Percentiles rank a stretch among this genome's conserved stretches.
phyloP scores from a whole-genome alignment of 352 stramenopile genomes.

The Halophytophthora batemanensis region DNA sequence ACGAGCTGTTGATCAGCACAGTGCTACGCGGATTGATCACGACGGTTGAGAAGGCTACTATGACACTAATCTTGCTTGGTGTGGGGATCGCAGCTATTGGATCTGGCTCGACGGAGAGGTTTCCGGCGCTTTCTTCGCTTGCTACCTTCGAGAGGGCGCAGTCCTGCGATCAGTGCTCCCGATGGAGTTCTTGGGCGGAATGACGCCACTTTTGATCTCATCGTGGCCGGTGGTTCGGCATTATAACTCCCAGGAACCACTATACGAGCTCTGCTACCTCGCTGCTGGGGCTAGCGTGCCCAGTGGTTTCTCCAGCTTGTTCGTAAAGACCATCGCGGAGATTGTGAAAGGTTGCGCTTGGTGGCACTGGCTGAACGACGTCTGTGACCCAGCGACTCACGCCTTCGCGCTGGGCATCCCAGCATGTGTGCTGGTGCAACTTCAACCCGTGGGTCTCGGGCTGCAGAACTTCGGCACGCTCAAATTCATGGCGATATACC shows the following conservation, averaged over 20 bases:
- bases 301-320: slow-evolving; percentile 37
- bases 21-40: slow-evolving; percentile 32
- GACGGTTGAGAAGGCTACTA: slow-evolving; percentile 29
- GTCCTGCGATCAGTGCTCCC: slow-evolving; percentile 24
- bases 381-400: slow-evolving; percentile 18
- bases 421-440: slow-evolving; percentile 27
- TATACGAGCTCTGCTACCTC: slow-evolving; percentile 25
- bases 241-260: slow-evolving; percentile 6
- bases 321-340: slow-evolving; percentile 36
- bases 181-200: slow-evolving; percentile 18
- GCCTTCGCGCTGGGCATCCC: slow-evolving; percentile 24
- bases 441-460: slow-evolving; percentile 33
- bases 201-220: slow-evolving; percentile 13
- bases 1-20: slow-evolving; percentile 25
- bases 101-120: slow-evolving; percentile 19
- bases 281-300: slow-evolving; percentile 29
- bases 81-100: slow-evolving; percentile 30
- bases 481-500: slow-evolving; percentile 45
- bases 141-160: slow-evolving; percentile 19
- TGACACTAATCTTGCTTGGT: slow-evolving; percentile 28
- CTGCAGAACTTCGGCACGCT: slow-evolving; percentile 36
- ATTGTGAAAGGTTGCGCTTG: slow-evolving; percentile 21
- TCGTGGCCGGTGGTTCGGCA: slow-evolving; percentile 15
- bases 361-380: background rate
- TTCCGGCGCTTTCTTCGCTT: slow-evolving; percentile 17